A percentile compares a stretch with the other conserved stretches of the same genome.
phyloP scores from a whole-genome alignment of 202 grass and related monocot species.

The Carex sylvatica region DNA sequence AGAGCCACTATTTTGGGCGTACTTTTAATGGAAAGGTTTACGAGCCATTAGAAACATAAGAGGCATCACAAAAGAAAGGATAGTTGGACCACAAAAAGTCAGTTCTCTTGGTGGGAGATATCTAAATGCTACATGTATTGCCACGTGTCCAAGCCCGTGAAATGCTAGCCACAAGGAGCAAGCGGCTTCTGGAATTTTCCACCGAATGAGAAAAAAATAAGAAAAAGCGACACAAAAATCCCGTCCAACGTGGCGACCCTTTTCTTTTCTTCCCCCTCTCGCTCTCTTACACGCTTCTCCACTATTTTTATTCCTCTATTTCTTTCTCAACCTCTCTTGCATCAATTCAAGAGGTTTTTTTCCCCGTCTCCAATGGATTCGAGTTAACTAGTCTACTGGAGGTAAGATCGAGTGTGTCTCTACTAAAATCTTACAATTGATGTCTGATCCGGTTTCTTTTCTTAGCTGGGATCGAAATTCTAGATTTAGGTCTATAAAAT shows the following conservation, averaged over 20 bases:
- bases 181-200: constrained; percentile 39
- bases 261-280: constrained; percentile 53
- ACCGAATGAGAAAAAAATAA: constrained; percentile 30
- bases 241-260: constrained; percentile 65
- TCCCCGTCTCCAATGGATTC: background rate
- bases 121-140: background rate
- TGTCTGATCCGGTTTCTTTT: background rate
- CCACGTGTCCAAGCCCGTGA: background rate
- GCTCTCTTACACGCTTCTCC: background rate
- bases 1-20: background rate
- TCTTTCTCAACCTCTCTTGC: background rate
- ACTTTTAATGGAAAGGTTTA: background rate
- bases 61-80: background rate
- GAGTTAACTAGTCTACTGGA: background rate
- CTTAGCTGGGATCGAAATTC: background rate
- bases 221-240: constrained; percentile 41
- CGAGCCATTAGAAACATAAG: background rate
- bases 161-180: constrained; percentile 61
- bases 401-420: background rate
- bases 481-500: background rate
- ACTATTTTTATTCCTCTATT: constrained; percentile 5
- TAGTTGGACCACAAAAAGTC: background rate
- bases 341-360: background rate
- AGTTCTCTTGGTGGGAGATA: background rate
- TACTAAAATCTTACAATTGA: background rate